Percentiles rank a stretch among this genome's conserved stretches.
phyloP scores from a whole-genome alignment of 2,329 filamentous ascomycete genomes.

The Didymella pomorum region DNA sequence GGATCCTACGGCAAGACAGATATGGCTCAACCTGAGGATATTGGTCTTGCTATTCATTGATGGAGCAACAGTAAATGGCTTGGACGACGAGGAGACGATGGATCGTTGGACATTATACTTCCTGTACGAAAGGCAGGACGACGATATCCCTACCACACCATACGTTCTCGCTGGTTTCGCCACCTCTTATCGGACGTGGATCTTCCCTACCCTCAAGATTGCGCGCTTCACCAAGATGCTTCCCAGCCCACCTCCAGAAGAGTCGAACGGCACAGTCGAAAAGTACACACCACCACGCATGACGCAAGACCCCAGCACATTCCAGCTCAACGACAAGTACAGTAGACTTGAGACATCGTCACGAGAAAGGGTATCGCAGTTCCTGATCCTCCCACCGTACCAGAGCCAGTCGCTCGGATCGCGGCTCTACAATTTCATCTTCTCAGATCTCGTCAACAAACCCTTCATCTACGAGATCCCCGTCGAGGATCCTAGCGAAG shows the following conservation, averaged over 20 bases:
- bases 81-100: slow-evolving; percentile 73
- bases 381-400: slow-evolving; percentile 87
- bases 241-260: slow-evolving; percentile 42
- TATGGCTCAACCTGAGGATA: slow-evolving; percentile 84
- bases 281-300: slow-evolving; percentile 46
- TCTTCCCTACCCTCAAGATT: slow-evolving; percentile 60
- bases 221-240: slow-evolving; percentile 48
- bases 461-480: slow-evolving; percentile 81
- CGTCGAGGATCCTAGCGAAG: slow-evolving; percentile 91
- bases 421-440: slow-evolving; percentile 82
- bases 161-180: slow-evolving; percentile 90
- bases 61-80: slow-evolving; percentile 79
- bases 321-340: slow-evolving; percentile 41
- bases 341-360: slow-evolving; percentile 71
- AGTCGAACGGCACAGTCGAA: slow-evolving; percentile 49
- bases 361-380: slow-evolving; percentile 89
- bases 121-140: slow-evolving; percentile 57
- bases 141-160: slow-evolving; percentile 35
- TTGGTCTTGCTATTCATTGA: slow-evolving; percentile 90
- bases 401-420: slow-evolving; percentile 82
- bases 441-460: slow-evolving; percentile 71
- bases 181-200: slow-evolving; percentile 88
- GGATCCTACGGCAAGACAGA: slow-evolving; percentile 71
- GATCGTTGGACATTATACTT: slow-evolving; percentile 94
- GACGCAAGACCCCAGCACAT: slow-evolving; percentile 41